These are phyloP conservation scores for Cyclotella kingstonii DNA, from an alignment of 108 stramenopile species.

Conservation along the genomic window DNA sequence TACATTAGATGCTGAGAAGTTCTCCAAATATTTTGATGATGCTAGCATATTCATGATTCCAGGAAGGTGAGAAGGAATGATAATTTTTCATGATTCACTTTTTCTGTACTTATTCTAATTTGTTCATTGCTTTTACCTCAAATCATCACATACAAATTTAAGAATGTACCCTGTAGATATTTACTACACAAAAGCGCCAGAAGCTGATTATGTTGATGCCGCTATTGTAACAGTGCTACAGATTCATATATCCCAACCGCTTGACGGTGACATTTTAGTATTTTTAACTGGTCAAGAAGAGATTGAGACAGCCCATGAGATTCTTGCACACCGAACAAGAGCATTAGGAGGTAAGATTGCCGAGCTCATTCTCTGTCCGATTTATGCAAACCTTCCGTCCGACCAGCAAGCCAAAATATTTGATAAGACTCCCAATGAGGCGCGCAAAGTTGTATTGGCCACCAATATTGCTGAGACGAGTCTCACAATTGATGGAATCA, in stretches of 20 bases:
- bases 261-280: constrained; percentile 96
- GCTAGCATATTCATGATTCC: constrained; percentile 98
- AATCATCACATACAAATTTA: no score
- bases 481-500: constrained; percentile 98
- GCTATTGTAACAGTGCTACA: constrained; percentile 97
- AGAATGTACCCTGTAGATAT: constrained; percentile 91
- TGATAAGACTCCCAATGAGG: constrained; percentile 91
- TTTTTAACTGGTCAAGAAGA: constrained; percentile 99
- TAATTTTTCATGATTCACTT: constrained; percentile 13
- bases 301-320: constrained; percentile 97
- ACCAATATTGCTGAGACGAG: constrained; percentile 98
- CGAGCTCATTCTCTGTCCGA: constrained; percentile 97
- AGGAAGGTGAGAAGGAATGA: constrained; percentile 82
- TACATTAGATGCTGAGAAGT: constrained; percentile 98
- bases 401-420: constrained; percentile 99
- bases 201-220: constrained; percentile 99
- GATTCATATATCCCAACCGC: constrained; percentile 96
- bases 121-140: no score
- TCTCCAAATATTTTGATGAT: constrained; percentile 97
- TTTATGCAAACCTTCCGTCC: constrained; percentile 95
- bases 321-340: constrained; percentile 78
- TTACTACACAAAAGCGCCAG: constrained; percentile 98
- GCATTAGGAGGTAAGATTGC: constrained; percentile 90
- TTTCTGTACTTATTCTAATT: no score
- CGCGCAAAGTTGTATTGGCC: constrained; percentile 96